Percentiles rank a stretch among this genome's conserved stretches.
phyloP scores from a whole-genome alignment of 305 asterid genomes.

The Rubia tinctorum region DNA sequence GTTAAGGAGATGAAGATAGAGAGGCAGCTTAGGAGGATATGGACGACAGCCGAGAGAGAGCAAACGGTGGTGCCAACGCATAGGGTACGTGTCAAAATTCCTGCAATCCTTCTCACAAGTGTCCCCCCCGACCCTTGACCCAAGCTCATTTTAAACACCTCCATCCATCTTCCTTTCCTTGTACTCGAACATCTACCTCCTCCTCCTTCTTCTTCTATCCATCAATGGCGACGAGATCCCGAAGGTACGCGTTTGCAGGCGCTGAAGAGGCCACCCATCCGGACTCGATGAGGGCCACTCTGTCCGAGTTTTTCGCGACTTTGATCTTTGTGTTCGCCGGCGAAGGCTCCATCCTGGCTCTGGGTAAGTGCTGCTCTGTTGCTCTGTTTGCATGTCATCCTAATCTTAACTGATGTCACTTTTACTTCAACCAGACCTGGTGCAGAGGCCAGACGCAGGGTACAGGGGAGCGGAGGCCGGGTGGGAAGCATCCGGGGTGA shows the following conservation, averaged over 20 bases:
- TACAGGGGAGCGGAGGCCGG: constrained; percentile 33
- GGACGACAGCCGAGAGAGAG: background rate
- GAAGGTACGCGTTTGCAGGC: constrained; percentile 68
- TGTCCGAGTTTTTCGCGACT: constrained; percentile 68
- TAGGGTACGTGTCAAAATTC: constrained; percentile 58
- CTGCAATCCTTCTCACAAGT: constrained; percentile 62
- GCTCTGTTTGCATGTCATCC: too few species aligned
- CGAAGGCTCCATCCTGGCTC: constrained; percentile 79
- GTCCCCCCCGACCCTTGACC: constrained; percentile 34
- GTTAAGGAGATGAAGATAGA: background rate
- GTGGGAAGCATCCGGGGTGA: constrained; percentile 51
- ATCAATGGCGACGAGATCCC: constrained; percentile 29
- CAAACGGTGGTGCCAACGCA: constrained; percentile 34
- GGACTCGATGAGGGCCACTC: constrained; percentile 68
- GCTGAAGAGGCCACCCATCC: constrained; percentile 88
- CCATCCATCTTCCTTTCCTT: background rate
- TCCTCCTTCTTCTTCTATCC: rapidly evolving
- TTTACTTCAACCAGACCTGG: background rate
- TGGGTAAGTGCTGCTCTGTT: constrained; percentile 31
- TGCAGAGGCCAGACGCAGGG: background rate
- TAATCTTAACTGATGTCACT: too few species aligned
- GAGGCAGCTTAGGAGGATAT: background rate
- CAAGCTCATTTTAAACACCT: constrained; percentile 12
- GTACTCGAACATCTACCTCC: background rate
- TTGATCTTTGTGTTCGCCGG: constrained; percentile 76